These are phyloP conservation scores for Saccharomyces uvarum DNA, from an alignment of 1,139 yeast genomes.

Conservation along the genomic window DNA sequence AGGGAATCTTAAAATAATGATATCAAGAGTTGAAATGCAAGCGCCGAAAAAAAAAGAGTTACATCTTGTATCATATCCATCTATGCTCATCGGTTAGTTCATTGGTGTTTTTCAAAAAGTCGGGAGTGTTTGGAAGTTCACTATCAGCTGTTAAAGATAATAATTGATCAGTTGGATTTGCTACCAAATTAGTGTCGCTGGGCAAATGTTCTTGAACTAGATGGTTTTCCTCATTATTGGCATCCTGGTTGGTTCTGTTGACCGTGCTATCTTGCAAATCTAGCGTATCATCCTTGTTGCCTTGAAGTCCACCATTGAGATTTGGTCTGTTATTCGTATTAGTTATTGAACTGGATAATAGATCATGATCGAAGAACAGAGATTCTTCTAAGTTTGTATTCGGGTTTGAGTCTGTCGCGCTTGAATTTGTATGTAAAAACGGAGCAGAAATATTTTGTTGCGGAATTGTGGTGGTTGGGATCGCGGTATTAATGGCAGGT, in stretches of 20 bases:
- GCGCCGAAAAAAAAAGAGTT: background rate
- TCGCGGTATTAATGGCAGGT: slow-evolving; percentile 8
- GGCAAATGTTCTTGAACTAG: background rate
- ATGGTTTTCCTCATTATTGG: background rate
- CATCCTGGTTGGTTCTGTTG: background rate
- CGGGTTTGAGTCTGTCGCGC: background rate
- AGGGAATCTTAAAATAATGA: background rate
- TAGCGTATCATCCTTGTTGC: background rate
- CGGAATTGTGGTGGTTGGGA: slow-evolving; percentile 4
- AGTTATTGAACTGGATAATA: background rate
- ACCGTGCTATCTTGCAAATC: background rate
- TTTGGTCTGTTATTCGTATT: background rate
- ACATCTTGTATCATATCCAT: slow-evolving; percentile 9
- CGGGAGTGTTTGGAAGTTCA: slow-evolving; percentile 14
- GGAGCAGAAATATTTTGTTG: slow-evolving; percentile 1
- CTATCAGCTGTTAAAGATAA: slow-evolving; percentile 12
- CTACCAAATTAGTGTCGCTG: background rate
- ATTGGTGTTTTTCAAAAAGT: slow-evolving; percentile 14
- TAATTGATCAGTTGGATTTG: slow-evolving; percentile 4
- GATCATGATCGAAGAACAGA: background rate
- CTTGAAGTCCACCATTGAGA: background rate
- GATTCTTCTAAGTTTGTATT: background rate
- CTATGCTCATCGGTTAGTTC: slow-evolving; percentile 15
- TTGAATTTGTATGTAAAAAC: background rate
- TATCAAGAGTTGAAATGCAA: background rate